These are phyloP conservation scores for Macrolepiota albuminosa DNA, from an alignment of 768 basidiomycete genomes.

Conservation along the genomic window DNA sequence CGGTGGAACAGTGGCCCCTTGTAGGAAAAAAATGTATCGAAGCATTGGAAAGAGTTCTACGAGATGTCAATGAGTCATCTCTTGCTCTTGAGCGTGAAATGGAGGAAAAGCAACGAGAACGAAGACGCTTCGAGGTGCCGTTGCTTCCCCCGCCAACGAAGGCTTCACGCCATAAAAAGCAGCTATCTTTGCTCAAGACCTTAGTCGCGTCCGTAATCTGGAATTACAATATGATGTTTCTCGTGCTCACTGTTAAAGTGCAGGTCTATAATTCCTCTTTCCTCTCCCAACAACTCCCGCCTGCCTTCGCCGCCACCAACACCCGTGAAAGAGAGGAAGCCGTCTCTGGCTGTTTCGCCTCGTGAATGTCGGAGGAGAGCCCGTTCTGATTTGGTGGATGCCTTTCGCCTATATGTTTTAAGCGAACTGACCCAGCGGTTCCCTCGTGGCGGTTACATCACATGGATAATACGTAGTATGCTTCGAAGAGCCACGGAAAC, in stretches of 20 bases:
- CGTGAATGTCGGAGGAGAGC: constrained; percentile 55
- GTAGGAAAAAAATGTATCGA: constrained; percentile 32
- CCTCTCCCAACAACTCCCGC: constrained; percentile 26
- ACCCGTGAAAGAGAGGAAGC: constrained; percentile 20
- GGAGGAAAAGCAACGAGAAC: constrained; percentile 28
- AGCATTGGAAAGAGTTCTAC: constrained; percentile 45
- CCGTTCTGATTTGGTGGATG: constrained; percentile 62
- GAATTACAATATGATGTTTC: constrained; percentile 1
- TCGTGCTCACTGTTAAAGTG: constrained; percentile 14
- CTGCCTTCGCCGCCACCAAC: constrained; percentile 27
- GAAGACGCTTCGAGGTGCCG: constrained; percentile 18
- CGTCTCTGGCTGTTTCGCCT: constrained; percentile 25
- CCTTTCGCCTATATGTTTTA: constrained; percentile 59
- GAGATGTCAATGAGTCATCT: constrained; percentile 47
- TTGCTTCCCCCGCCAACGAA: constrained; percentile 26
- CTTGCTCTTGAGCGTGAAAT: constrained; percentile 34
- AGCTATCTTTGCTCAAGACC: constrained; percentile 66
- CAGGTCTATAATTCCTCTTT: constrained; percentile 26
- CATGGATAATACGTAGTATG: constrained; percentile 53
- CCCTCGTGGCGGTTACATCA: constrained; percentile 37
- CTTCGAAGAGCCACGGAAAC: constrained; percentile 40
- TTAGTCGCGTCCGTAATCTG: constrained; percentile 55
- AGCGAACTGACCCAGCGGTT: constrained; percentile 40
- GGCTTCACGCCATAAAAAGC: constrained; percentile 56
- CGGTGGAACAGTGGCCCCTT: constrained; percentile 44